Conservation (phyloP, 345 rosid genomes). For the Punica granatum region DNA sequence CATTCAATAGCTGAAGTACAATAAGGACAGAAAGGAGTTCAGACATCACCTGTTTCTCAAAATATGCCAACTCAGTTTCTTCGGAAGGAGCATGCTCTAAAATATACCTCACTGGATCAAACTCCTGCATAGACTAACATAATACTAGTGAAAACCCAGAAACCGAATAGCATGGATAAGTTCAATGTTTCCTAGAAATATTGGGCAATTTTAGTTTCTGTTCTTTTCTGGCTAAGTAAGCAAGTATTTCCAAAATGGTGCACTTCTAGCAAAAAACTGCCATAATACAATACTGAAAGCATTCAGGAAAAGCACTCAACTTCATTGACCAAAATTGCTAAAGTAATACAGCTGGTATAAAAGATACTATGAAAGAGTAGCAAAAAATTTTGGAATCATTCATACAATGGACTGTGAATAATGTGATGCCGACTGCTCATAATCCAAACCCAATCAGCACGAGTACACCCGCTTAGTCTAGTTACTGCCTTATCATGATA, state of each 20-base stretch:
- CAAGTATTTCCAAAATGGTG: neutral
- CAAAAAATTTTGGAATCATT: neutral
- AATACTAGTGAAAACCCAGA: neutral
- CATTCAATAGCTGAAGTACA: neutral
- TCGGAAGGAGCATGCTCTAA: slow-evolving; percentile 72
- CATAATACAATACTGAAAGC: neutral
- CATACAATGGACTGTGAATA: neutral
- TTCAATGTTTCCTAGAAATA: neutral
- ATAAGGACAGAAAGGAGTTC: neutral
- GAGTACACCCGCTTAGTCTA: neutral
- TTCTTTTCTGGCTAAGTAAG: neutral
- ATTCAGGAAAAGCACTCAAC: neutral
- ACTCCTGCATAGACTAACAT: slow-evolving; percentile 45
- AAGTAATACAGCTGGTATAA: neutral
- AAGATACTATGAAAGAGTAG: too few species aligned
- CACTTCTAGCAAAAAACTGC: neutral
- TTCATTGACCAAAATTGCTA: neutral
- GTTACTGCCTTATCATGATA: neutral
- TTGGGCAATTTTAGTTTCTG: neutral
- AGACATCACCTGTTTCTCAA: slow-evolving; percentile 76
- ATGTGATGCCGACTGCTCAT: neutral
- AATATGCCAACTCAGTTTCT: slow-evolving; percentile 56
- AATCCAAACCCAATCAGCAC: neutral
- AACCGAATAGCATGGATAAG: neutral
- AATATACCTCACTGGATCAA: slow-evolving; percentile 80